A percentile compares a stretch with the other conserved stretches of the same genome.
These are phyloP conservation scores for Penicillium manginii DNA, from an alignment of 495 filamentous ascomycete species.

Conservation along the genomic window DNA sequence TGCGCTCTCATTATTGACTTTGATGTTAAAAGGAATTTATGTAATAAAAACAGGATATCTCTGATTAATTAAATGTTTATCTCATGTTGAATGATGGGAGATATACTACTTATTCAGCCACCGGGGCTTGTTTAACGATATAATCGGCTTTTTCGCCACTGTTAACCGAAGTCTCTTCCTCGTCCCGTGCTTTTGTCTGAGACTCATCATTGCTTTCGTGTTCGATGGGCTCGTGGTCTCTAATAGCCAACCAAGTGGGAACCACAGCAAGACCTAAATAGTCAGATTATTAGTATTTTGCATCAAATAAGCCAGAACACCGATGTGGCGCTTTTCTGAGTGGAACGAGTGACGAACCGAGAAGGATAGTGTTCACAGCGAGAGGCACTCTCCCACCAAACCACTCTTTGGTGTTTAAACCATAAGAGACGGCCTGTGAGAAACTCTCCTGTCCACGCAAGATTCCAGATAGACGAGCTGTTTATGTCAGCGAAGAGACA, in stretches of 20 bases:
- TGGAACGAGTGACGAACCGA: constrained; percentile 33
- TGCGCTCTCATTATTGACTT: too few species aligned
- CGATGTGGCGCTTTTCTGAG: not conserved
- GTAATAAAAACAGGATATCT: too few species aligned
- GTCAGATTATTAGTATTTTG: not conserved
- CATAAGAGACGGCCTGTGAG: constrained; percentile 63
- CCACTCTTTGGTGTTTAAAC: constrained; percentile 53
- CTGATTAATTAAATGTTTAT: too few species aligned
- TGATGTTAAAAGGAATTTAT: too few species aligned
- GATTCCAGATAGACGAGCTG: constrained; percentile 58
- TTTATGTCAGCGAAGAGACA: constrained; percentile 10
- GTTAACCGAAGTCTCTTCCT: not conserved
- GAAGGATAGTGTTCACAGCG: constrained; percentile 53
- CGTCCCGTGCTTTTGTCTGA: not conserved
- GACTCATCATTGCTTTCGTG: constrained; percentile 2
- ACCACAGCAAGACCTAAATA: constrained; percentile 27
- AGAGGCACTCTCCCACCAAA: constrained; percentile 51
- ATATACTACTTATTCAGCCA: not conserved
- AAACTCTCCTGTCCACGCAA: constrained; percentile 65
- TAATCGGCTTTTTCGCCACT: not conserved
- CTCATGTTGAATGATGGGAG: not conserved
- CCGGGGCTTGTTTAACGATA: not conserved
- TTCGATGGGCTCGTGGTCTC: constrained; percentile 3
- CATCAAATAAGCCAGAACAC: not conserved
- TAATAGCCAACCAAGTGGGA: constrained; percentile 9